phyloP scores from a whole-genome alignment of 2,329 filamentous ascomycete species.

The Colletotrichum theobromicola region DNA sequence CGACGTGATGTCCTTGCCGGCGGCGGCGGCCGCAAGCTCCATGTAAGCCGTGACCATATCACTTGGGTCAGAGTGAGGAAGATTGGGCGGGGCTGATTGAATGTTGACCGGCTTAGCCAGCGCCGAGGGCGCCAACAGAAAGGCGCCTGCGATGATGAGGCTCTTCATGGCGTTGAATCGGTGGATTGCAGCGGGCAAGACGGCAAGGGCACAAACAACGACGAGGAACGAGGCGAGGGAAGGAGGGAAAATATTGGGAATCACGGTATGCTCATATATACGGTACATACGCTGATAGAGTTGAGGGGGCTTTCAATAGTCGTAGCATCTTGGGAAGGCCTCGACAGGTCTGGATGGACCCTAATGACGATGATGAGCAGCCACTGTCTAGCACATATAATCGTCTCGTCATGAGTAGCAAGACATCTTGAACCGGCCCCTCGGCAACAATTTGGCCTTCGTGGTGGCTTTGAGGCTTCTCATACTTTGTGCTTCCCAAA shows the following conservation, averaged over 20 bases:
- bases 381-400: background rate
- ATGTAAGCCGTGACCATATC: background rate
- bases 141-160: background rate
- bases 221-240: background rate
- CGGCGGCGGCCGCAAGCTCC: background rate
- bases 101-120: background rate
- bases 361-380: background rate
- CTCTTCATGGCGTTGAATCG: background rate
- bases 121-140: background rate
- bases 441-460: background rate
- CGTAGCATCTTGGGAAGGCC: background rate
- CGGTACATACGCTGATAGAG: background rate
- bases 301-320: background rate
- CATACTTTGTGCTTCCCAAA: background rate
- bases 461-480: background rate
- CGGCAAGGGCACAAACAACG: background rate
- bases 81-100: background rate
- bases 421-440: background rate
- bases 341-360: background rate
- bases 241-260: background rate
- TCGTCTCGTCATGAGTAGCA: background rate
- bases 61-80: background rate
- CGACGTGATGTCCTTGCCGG: background rate
- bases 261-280: background rate
- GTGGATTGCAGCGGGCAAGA: background rate